Conservation (phyloP, 192 early-diverging fungal species). For the Coemansia sp. region DNA sequence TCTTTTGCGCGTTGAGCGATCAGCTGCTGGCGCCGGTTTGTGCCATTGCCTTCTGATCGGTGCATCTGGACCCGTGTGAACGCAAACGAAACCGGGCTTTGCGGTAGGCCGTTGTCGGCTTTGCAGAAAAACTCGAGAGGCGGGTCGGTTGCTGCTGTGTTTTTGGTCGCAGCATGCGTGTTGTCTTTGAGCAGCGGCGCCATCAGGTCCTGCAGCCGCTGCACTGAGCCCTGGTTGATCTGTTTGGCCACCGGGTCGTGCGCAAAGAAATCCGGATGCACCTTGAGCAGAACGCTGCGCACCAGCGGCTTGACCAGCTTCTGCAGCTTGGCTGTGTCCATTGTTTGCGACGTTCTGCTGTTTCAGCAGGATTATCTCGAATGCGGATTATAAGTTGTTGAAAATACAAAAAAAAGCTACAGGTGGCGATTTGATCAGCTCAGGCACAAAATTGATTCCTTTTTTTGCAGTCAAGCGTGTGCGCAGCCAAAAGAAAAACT, state of each 20-base stretch:
- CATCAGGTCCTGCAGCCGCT: constrained; percentile 45
- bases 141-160: constrained; percentile 1
- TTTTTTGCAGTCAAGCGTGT: too few species aligned
- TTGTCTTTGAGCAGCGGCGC: constrained; percentile 25
- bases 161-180: not conserved
- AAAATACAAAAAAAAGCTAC: too few species aligned
- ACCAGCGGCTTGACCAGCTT: constrained; percentile 41
- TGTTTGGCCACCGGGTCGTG: constrained; percentile 34
- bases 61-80: constrained; percentile 15
- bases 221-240: constrained; percentile 38
- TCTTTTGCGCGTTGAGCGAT: constrained; percentile 37
- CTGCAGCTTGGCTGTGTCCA: constrained; percentile 22
- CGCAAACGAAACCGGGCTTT: constrained; percentile 16
- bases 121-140: constrained; percentile 16
- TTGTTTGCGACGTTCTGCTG: not conserved
- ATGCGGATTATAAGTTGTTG: too few species aligned
- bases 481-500: too few species aligned
- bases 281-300: constrained; percentile 38
- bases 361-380: not conserved
- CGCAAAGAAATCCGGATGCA: constrained; percentile 47
- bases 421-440: too few species aligned
- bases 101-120: not conserved
- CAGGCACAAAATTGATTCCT: too few species aligned
- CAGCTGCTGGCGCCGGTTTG: not conserved
- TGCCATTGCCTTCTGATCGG: not conserved